Evolutionary conservation across 2,329 filamentous ascomycete genomes (phyloP).

Genomic region (Diaporthe citri): DNA sequence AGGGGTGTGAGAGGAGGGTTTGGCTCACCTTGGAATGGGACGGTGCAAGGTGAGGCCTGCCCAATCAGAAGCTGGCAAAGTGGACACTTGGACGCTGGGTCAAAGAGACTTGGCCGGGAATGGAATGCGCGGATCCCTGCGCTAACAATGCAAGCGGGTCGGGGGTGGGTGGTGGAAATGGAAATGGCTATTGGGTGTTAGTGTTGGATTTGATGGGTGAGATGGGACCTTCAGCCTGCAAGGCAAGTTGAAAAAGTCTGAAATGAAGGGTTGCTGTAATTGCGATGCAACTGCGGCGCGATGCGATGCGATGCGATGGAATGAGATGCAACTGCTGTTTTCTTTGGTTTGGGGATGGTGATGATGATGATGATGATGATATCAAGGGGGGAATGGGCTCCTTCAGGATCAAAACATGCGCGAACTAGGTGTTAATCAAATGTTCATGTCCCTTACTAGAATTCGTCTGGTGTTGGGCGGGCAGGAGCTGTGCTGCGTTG

Average conservation of each 20-base stretch:
- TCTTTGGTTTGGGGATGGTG: neutral
- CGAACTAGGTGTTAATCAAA: conserved; percentile 2
- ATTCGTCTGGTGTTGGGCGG: conserved; percentile 11
- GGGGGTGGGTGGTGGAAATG: conserved; percentile 11
- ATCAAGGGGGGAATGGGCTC: neutral
- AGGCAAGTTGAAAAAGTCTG: neutral
- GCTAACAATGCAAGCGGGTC: conserved; percentile 36
- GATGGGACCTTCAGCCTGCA: neutral
- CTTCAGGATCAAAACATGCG: neutral
- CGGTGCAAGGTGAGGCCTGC: conserved; percentile 14
- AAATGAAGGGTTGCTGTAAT: neutral
- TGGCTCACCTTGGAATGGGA: conserved; percentile 31
- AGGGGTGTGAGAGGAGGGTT: conserved; percentile 3
- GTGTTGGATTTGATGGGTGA: conserved; percentile 18
- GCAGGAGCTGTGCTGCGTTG: conserved; percentile 16
- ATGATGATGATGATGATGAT: neutral
- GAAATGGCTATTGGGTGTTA: conserved; percentile 1
- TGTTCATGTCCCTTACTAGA: neutral
- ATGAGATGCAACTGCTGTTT: neutral
- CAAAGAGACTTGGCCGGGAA: conserved; percentile 31
- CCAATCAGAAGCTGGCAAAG: conserved; percentile 32
- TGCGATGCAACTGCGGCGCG: neutral
- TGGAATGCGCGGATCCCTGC: conserved; percentile 33
- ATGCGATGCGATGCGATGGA: neutral
- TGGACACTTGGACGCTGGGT: conserved; percentile 30